phyloP scores from a whole-genome alignment of 2,329 filamentous ascomycete species.

The Pseudogymnoascus sp. region DNA sequence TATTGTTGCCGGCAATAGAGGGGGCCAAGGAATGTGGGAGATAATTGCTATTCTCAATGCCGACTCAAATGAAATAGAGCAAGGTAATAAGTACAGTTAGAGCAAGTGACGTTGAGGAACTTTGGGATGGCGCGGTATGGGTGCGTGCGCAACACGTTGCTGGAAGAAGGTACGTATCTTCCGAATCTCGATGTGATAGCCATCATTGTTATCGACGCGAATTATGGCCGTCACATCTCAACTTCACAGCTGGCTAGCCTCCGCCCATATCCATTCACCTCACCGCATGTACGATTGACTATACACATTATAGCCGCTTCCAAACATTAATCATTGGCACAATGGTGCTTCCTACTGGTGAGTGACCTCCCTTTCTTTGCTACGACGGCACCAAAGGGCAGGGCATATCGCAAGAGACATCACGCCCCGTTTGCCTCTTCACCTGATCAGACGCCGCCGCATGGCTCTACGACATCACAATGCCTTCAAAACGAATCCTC shows the following conservation, averaged over 20 bases:
- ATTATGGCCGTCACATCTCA: neutral
- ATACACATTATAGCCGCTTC: neutral
- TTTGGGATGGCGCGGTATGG: neutral
- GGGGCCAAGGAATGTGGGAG: constrained; percentile 1
- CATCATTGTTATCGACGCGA: neutral
- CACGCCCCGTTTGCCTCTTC: neutral
- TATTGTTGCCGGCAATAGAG: constrained; percentile 8
- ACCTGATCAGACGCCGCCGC: neutral
- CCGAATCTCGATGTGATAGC: neutral
- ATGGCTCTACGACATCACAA: neutral
- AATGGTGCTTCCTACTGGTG: constrained; percentile 25
- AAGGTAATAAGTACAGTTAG: neutral
- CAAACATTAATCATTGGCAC: neutral
- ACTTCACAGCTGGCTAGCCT: neutral
- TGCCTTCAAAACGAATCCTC: neutral
- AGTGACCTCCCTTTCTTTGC: constrained; percentile 11
- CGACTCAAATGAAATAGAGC: neutral
- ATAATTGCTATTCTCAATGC: constrained; percentile 3
- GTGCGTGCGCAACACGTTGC: constrained; percentile 5
- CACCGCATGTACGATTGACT: neutral
- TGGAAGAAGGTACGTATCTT: neutral
- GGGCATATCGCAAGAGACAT: neutral
- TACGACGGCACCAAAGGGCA: neutral
- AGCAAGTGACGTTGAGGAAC: constrained; percentile 1
- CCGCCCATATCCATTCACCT: neutral